These are phyloP conservation scores for Carnegiea gigantea DNA, from an alignment of 179 eudicot species.

Conservation along the genomic window DNA sequence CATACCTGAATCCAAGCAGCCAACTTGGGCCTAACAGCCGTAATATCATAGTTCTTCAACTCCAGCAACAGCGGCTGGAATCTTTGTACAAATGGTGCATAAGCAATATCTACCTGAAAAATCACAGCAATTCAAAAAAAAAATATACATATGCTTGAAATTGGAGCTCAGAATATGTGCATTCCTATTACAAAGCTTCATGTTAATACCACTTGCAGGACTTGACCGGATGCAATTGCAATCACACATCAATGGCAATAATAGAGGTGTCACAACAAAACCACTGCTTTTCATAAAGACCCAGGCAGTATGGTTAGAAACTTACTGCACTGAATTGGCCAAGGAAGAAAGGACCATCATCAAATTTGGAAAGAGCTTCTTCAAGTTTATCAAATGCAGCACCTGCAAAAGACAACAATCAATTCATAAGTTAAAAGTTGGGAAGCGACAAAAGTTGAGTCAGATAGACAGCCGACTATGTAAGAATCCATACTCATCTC, in stretches of 20 bases:
- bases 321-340: conserved; percentile 40
- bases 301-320: neutral
- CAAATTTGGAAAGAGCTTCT: conserved; percentile 30
- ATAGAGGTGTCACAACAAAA: no score
- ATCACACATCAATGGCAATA: no score
- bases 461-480: no score
- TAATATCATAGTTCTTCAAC: conserved; percentile 49
- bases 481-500: conserved; percentile 13
- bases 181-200: no score
- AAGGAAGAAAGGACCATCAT: conserved; percentile 42
- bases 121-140: no score
- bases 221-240: no score
- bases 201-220: no score
- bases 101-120: conserved; percentile 66
- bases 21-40: conserved; percentile 54
- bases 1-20: conserved; percentile 69
- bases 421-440: neutral
- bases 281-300: no score
- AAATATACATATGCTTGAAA: no score
- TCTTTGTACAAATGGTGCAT: conserved; percentile 68
- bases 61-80: conserved; percentile 46
- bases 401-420: neutral
- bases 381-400: conserved; percentile 37
- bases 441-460: no score
- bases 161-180: neutral